Conservation (phyloP, 2,329 filamentous ascomycete genomes). For the Xylaria arbuscula region DNA sequence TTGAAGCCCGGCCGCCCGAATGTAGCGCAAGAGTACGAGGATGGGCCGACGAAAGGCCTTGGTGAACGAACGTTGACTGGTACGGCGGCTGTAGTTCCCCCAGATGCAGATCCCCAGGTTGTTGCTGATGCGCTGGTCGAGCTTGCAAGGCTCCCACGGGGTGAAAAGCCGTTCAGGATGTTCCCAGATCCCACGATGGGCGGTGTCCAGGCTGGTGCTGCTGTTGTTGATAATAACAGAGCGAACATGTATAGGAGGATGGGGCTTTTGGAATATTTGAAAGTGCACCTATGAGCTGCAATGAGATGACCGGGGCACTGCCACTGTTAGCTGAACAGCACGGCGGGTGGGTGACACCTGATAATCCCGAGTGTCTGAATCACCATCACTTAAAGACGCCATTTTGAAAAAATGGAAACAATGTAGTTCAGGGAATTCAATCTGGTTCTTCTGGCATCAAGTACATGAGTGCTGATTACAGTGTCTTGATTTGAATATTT, state of each 20-base stretch:
- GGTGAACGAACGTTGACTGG: conserved; percentile 20
- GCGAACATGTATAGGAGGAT: conserved; percentile 23
- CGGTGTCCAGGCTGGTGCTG: conserved; percentile 20
- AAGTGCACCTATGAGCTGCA: conserved; percentile 13
- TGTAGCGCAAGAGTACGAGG: conserved; percentile 27
- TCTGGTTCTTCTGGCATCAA: too few relatives aligned
- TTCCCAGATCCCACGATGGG: conserved; percentile 21
- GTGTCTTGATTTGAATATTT: too few relatives aligned
- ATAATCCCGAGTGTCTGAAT: too few relatives aligned
- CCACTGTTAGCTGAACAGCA: not conserved
- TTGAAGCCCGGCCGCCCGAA: conserved; percentile 13
- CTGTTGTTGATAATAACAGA: conserved; percentile 28
- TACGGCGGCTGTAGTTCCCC: conserved; percentile 23
- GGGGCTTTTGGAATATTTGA: conserved; percentile 24
- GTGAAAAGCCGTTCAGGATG: conserved; percentile 31
- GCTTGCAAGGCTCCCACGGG: conserved; percentile 19
- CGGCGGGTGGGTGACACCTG: too few relatives aligned
- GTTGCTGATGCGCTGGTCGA: conserved; percentile 33
- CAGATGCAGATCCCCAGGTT: conserved; percentile 24
- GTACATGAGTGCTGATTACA: too few relatives aligned
- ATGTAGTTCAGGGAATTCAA: too few relatives aligned
- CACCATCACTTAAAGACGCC: too few relatives aligned
- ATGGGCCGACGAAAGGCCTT: conserved; percentile 26
- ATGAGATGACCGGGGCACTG: too few relatives aligned
- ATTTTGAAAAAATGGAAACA: too few relatives aligned